Conservation (phyloP, 2,329 filamentous ascomycete species). For the Trichoderma simmonsii region DNA sequence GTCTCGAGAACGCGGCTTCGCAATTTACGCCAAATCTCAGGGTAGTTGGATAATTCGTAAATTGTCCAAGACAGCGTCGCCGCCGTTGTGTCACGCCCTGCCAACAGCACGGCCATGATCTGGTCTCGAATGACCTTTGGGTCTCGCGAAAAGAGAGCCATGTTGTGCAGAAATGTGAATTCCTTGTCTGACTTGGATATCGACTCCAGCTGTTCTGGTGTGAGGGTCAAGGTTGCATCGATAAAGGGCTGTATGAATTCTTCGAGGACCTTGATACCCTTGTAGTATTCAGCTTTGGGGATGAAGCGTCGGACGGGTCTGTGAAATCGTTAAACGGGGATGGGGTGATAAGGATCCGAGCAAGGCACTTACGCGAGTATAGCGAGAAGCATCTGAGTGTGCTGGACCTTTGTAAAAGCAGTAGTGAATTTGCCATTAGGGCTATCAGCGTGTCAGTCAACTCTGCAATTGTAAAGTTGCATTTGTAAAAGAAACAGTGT, state of each 20-base stretch:
- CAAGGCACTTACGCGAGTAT: constrained; percentile 21
- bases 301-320: constrained; percentile 62
- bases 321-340: constrained; percentile 35
- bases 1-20: constrained; percentile 66
- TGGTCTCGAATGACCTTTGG: constrained; percentile 76
- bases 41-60: constrained; percentile 75
- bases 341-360: constrained; percentile 39
- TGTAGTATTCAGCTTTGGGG: constrained; percentile 62
- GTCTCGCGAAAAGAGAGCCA: constrained; percentile 75
- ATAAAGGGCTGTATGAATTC: constrained; percentile 77
- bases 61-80: constrained; percentile 76
- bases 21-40: constrained; percentile 65
- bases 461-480: neutral
- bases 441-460: constrained; percentile 34
- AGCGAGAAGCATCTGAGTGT: constrained; percentile 50
- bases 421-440: constrained; percentile 69
- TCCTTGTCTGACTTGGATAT: constrained; percentile 63
- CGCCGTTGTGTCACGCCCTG: constrained; percentile 84
- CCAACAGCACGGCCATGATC: constrained; percentile 76
- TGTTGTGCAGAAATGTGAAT: constrained; percentile 84
- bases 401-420: constrained; percentile 77
- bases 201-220: constrained; percentile 67
- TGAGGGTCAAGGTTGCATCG: constrained; percentile 65
- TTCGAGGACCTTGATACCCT: constrained; percentile 66
- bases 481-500: neutral